phyloP scores from a whole-genome alignment of 2,329 filamentous ascomycete species.

The Aureobasidium sp. region DNA sequence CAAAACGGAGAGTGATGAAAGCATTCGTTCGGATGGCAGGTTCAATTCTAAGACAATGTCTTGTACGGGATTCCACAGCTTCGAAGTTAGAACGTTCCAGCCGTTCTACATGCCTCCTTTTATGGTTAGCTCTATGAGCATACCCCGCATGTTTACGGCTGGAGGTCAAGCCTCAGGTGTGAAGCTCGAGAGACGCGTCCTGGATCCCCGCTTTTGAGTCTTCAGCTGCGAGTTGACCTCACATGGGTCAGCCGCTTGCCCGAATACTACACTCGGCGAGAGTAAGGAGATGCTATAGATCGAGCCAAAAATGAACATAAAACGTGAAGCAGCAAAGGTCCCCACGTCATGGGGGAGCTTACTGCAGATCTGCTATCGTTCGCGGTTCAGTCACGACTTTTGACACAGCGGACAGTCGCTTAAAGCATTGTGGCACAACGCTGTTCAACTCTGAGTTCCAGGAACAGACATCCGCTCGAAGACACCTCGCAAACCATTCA shows the following conservation, averaged over 20 bases:
- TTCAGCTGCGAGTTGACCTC: neutral
- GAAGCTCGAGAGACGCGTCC: neutral
- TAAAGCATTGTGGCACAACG: neutral
- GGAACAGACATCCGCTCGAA: neutral
- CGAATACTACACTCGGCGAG: neutral
- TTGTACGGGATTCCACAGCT: neutral
- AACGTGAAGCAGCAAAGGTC: no score
- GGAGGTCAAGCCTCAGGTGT: neutral
- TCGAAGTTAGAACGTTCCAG: neutral
- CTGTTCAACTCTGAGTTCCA: neutral
- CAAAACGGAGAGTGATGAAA: neutral
- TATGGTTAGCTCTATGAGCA: neutral
- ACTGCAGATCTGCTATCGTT: no score
- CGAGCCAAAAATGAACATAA: no score
- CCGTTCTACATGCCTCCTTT: neutral
- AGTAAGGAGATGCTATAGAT: no score
- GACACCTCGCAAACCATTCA: neutral
- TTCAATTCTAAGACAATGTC: neutral
- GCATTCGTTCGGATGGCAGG: neutral
- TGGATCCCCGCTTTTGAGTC: constrained; percentile 7
- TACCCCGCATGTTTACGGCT: constrained; percentile 12
- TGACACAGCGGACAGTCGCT: neutral
- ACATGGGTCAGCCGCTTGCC: neutral
- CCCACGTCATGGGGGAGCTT: no score
- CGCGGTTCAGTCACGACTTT: neutral